phyloP scores from a whole-genome alignment of 352 stramenopile genomes.

The Globisporangium nodosum region DNA sequence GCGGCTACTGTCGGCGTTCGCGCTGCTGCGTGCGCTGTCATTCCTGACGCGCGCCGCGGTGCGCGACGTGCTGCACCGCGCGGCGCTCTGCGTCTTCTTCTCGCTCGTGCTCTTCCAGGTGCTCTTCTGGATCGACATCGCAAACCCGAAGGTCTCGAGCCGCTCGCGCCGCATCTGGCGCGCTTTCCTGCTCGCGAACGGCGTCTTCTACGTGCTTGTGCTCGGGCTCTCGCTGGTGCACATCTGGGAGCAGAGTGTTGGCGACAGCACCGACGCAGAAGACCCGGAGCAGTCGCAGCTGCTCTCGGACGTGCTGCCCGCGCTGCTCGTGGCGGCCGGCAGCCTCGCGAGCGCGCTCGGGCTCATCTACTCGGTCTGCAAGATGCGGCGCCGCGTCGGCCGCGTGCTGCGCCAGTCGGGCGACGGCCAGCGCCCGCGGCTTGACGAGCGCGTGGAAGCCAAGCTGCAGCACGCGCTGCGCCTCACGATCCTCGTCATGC shows the following conservation, averaged over 20 bases:
- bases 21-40: constrained; percentile 45
- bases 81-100: constrained; percentile 79
- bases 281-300: constrained; percentile 17
- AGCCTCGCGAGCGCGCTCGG: constrained; percentile 64
- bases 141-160: constrained; percentile 69
- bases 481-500: constrained; percentile 74
- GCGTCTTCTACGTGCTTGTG: constrained; percentile 66
- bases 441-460: constrained; percentile 53
- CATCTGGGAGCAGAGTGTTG: constrained; percentile 11
- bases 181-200: constrained; percentile 63
- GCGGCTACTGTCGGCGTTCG: constrained; percentile 60
- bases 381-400: constrained; percentile 61
- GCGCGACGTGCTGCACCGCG: constrained; percentile 62
- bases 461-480: constrained; percentile 73
- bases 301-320: constrained; percentile 51
- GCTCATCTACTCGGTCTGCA: constrained; percentile 74
- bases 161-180: constrained; percentile 76
- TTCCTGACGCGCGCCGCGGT: constrained; percentile 30
- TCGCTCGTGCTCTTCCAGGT: constrained; percentile 84
- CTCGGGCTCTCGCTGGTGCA: constrained; percentile 54
- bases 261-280: constrained; percentile 13
- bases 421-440: constrained; percentile 29
- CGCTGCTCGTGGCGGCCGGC: constrained; percentile 61
- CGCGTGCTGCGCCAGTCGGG: constrained; percentile 52
- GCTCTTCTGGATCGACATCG: constrained; percentile 84